Conservation (phyloP, 2,329 filamentous ascomycete species). For the Bimuria novae-zelandiae region DNA sequence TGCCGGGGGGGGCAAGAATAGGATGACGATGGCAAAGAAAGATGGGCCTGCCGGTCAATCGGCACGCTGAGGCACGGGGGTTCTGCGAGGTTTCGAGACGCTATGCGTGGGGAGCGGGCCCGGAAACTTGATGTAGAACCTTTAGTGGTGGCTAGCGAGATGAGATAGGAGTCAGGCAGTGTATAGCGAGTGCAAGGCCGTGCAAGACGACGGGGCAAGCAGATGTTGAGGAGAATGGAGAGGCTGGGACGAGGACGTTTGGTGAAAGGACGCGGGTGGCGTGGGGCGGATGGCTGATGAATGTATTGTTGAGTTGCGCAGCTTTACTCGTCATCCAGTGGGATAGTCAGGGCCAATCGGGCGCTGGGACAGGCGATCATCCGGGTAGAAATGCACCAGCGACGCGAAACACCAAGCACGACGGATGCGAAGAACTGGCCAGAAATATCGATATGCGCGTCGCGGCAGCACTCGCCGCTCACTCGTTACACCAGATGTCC, state of each 20-base stretch:
- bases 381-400: slow-evolving; percentile 8
- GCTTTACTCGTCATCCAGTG: background rate
- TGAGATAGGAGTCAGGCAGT: background rate
- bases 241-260: background rate
- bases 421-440: background rate
- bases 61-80: slow-evolving; percentile 1
- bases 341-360: slow-evolving; percentile 1
- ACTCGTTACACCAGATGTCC: background rate
- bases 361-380: background rate
- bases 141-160: background rate
- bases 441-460: no score
- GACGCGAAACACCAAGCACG: slow-evolving; percentile 3
- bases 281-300: background rate
- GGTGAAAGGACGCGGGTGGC: background rate
- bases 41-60: slow-evolving; percentile 2
- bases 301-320: slow-evolving; percentile 2
- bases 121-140: background rate
- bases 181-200: slow-evolving; percentile 3
- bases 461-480: background rate
- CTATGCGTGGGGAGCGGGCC: slow-evolving; percentile 4
- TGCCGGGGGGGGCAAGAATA: slow-evolving; percentile 1
- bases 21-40: background rate
- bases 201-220: slow-evolving; percentile 1
- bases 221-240: background rate
- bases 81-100: slow-evolving; percentile 1